These are phyloP conservation scores for Macrophomina tecta DNA, from an alignment of 2,329 filamentous ascomycete genomes.

Conservation along the genomic window DNA sequence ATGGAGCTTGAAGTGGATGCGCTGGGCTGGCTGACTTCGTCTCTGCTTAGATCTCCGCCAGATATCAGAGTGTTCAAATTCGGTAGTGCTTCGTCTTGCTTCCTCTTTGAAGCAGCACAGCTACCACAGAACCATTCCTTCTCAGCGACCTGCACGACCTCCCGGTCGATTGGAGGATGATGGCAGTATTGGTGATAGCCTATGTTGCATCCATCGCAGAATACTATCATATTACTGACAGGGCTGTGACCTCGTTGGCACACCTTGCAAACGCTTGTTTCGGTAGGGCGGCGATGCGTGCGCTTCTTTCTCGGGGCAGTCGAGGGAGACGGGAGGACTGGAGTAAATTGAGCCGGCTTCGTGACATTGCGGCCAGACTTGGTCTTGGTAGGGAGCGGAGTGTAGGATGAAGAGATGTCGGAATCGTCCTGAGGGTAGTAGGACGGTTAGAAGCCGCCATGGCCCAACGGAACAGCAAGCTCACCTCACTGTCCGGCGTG, in stretches of 20 bases:
- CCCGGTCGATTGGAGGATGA: conserved; percentile 73
- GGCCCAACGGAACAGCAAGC: conserved; percentile 27
- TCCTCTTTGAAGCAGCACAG: conserved; percentile 55
- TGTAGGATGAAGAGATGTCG: conserved; percentile 53
- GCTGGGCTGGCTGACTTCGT: conserved; percentile 45
- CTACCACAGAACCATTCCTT: conserved; percentile 74
- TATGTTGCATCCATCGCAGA: conserved; percentile 81
- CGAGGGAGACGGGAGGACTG: conserved; percentile 58
- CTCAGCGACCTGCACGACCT: conserved; percentile 69
- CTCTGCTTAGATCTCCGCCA: conserved; percentile 47
- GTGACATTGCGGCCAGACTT: conserved; percentile 77
- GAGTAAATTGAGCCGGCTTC: conserved; percentile 69
- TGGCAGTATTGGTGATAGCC: conserved; percentile 86
- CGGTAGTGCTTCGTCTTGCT: conserved; percentile 44
- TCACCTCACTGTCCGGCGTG: conserved; percentile 45
- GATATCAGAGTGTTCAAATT: conserved; percentile 48
- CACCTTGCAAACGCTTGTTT: conserved; percentile 69
- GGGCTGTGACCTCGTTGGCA: conserved; percentile 77
- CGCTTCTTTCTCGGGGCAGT: conserved; percentile 53
- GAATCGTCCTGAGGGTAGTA: conserved; percentile 39
- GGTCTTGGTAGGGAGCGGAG: conserved; percentile 68
- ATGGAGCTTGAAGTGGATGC: conserved; percentile 28
- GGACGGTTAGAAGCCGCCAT: conserved; percentile 18
- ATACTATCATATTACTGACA: conserved; percentile 78
- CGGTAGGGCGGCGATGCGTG: conserved; percentile 36